A percentile compares a stretch with the other conserved stretches of the same genome.
Evolutionary conservation across 164 flowering plant genomes (phyloP).

Genomic region (Macadamia tetraphylla): DNA sequence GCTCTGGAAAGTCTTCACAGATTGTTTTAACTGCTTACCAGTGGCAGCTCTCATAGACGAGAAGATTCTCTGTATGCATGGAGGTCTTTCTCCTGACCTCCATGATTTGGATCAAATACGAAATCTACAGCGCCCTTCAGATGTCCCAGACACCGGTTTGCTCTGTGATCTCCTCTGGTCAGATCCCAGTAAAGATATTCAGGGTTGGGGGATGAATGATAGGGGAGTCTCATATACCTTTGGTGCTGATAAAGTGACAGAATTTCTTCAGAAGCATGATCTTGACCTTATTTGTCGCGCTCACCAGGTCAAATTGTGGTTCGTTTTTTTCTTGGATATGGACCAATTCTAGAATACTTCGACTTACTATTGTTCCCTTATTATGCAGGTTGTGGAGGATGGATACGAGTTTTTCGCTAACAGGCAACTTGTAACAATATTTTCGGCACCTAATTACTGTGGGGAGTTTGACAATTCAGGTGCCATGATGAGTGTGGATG

Average conservation of each 20-base stretch:
- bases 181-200: conserved; percentile 49
- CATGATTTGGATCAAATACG: conserved; percentile 45
- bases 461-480: conserved; percentile 91
- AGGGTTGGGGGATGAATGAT: conserved; percentile 66
- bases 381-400: conserved; percentile 35
- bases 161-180: conserved; percentile 63
- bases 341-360: not conserved
- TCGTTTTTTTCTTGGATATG: not conserved
- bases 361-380: not conserved
- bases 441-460: conserved; percentile 87
- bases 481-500: conserved; percentile 96
- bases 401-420: conserved; percentile 46
- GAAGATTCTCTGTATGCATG: conserved; percentile 56
- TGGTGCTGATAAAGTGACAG: conserved; percentile 43
- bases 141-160: conserved; percentile 55
- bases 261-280: conserved; percentile 47
- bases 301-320: conserved; percentile 39
- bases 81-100: conserved; percentile 55
- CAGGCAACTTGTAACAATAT: conserved; percentile 79
- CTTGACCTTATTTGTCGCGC: conserved; percentile 59
- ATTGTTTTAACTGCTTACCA: conserved; percentile 54
- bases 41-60: conserved; percentile 56
- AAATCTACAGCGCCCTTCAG: conserved; percentile 46
- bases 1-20: conserved; percentile 52
- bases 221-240: conserved; percentile 59